Conservation (phyloP, 2,329 filamentous ascomycete species). For the Epichloe sibirici region DNA sequence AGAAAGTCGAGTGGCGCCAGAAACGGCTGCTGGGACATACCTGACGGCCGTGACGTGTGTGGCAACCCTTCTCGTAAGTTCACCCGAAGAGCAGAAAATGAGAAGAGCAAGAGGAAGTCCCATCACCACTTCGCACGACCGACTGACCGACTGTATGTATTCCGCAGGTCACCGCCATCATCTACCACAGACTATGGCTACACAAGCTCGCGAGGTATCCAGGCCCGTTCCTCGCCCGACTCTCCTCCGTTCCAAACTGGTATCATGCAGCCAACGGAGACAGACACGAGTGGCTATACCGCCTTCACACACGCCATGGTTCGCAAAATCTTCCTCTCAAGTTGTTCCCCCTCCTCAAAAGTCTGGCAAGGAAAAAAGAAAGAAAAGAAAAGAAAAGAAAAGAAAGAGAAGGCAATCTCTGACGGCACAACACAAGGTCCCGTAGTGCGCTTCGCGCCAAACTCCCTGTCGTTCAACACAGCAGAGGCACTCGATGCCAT, state of each 20-base stretch:
- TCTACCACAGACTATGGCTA: background rate
- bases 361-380: too few species aligned
- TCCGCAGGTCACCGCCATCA: background rate
- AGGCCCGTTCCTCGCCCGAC: background rate
- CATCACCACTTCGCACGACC: too few species aligned
- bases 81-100: too few species aligned
- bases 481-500: constrained; percentile 9
- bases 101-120: too few species aligned
- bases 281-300: constrained; percentile 11
- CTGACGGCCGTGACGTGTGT: too few species aligned
- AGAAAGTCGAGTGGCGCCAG: too few species aligned
- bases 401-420: background rate
- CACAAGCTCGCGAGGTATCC: background rate
- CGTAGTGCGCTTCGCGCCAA: constrained; percentile 10
- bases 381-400: too few species aligned
- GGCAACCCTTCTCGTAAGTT: too few species aligned
- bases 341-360: too few species aligned
- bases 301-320: constrained; percentile 12
- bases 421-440: constrained; percentile 5
- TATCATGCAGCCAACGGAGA: constrained; percentile 10
- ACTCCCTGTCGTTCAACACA: constrained; percentile 12
- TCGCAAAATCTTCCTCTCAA: background rate
- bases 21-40: too few species aligned
- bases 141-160: too few species aligned
- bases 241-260: background rate